Conservation (phyloP, 2,329 filamentous ascomycete genomes). For the Sphaerulina populicola region DNA sequence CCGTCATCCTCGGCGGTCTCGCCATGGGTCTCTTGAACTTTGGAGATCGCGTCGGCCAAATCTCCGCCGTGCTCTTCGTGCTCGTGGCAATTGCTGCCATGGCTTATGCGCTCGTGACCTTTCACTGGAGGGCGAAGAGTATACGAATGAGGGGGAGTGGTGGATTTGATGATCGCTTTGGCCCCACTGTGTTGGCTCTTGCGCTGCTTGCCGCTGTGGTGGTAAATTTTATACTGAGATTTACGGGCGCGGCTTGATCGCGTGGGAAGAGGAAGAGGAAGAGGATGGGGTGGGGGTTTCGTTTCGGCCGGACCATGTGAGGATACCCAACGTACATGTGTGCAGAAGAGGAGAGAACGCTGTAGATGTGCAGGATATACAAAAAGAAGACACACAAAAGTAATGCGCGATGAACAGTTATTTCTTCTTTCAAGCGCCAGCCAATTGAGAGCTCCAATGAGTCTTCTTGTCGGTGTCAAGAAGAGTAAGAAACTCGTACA, state of each 20-base stretch:
- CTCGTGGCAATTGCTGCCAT: constrained; percentile 89
- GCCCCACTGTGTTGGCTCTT: constrained; percentile 81
- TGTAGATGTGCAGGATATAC: neutral
- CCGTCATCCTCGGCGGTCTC: constrained; percentile 91
- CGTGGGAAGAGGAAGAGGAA: neutral
- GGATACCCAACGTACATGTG: neutral
- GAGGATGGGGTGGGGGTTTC: neutral
- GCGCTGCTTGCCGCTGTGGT: constrained; percentile 82
- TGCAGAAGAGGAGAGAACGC: neutral
- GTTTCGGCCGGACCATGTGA: too few species aligned
- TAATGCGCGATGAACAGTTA: too few species aligned
- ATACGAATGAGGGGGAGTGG: constrained; percentile 86
- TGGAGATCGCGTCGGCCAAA: constrained; percentile 80
- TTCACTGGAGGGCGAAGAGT: constrained; percentile 92
- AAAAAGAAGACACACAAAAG: too few species aligned
- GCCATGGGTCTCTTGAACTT: constrained; percentile 98
- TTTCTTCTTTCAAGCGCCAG: too few species aligned
- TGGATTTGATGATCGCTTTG: constrained; percentile 92
- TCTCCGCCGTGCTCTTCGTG: constrained; percentile 89
- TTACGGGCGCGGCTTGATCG: constrained; percentile 33
- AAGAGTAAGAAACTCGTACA: too few species aligned
- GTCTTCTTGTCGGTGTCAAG: too few species aligned
- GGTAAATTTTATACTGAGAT: constrained; percentile 86
- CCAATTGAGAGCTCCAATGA: too few species aligned
- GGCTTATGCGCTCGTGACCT: constrained; percentile 88